Evolutionary conservation across 352 stramenopile genomes (phyloP), one percentile per base, ranked within the genome.

Genomic region (Poterioochromonas sp.): DNA sequence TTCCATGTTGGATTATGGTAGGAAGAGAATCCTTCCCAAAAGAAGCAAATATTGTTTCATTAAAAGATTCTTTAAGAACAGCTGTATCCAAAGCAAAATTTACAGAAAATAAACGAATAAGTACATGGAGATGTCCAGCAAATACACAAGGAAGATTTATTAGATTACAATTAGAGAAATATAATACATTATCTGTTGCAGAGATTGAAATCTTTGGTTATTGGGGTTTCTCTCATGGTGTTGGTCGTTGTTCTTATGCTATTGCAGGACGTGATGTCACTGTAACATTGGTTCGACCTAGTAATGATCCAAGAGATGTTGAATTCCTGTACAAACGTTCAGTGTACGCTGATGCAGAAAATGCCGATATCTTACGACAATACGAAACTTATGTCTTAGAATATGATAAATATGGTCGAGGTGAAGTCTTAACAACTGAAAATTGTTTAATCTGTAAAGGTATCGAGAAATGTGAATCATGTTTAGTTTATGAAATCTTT

Each of bases 1-100:
- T 95, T 73, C 92, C 92, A 15, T 95, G 88, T 79, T 97, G 91
- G 90, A 88, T 97, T 78, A 89, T 97, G 78, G 87, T 95, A 22
- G 94, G 91, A 39, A 87, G 93, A 73, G 87, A 90, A 47, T 86
- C 90, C 12, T 96, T 96, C 82, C 85, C 87, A 44, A 84, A 91
- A 41, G 76, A 89, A 41, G 79, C 90, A 35, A 90, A 90, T 64
- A 89, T 90, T 44, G 87, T 91, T 82, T 88, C 88, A 82, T 80
- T 96, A n/a, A 86, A 88, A 53, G 87, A 91, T 15, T 88, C 87
- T 40, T 90, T 96, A 70, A 83, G 88, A 18, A 88, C 90, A 79
- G 89, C 88, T 5, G 85, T 84, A 20, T 90, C 87, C 34, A 90
- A 89, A n/a, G 85, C 91, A 64, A 84, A 91, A 65, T 91, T 97